Base-by-base conservation (phyloP, 441 rosid genomes). In the Arabidopsis hybrid region DNA sequence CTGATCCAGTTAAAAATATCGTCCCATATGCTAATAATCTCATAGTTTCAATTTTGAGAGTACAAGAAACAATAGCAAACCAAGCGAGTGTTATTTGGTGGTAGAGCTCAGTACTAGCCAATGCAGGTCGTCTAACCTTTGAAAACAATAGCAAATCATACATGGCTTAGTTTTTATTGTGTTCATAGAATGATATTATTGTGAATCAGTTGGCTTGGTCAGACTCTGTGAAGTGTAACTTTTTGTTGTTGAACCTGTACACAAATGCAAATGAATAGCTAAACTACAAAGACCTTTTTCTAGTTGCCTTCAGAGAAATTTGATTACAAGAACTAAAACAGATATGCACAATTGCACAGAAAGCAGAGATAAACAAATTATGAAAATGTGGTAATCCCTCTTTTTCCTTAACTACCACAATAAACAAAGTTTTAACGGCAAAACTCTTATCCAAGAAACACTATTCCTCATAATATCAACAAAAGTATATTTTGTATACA, bases 401-500 rank as follows among this genome's bases (percentile, higher is more conserved):
- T 18, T 72, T 61, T 17, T 52, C 55, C 29, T 39, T 40, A 9
- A 31, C 4, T 31, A 11, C 38, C 47, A 21, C 26, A 21, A 21
- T 21, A 11, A 51, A 35, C 32, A 62, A 34, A 3, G 21, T 61
- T 58, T 32, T 7, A 39, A 21, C 47, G 65, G 50, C 68, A 67
- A 68, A 62, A 60, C 55, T 61, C 26, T n/a, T 32, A 62, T 53
- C 69, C 49, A 67, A 73, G 50, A 12, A 76, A 29, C 18, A 58
- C 55, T 66, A 66, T 21, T 65, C 64, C 52, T 59, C 53, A 51
- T 8, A 59, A 71, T 65, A 71, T 57, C 62, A 65, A 71, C 72
- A 62, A 76, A 63, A 38, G 61, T 71, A 45, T 52, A 52, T 39
- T 59, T 67, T 51, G 73, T 72, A 67, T 78, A 67, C 38, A 78